These are phyloP conservation scores for Excoecaria cochinchinensis DNA, from an alignment of 345 rosid genomes.

Conservation along the genomic window DNA sequence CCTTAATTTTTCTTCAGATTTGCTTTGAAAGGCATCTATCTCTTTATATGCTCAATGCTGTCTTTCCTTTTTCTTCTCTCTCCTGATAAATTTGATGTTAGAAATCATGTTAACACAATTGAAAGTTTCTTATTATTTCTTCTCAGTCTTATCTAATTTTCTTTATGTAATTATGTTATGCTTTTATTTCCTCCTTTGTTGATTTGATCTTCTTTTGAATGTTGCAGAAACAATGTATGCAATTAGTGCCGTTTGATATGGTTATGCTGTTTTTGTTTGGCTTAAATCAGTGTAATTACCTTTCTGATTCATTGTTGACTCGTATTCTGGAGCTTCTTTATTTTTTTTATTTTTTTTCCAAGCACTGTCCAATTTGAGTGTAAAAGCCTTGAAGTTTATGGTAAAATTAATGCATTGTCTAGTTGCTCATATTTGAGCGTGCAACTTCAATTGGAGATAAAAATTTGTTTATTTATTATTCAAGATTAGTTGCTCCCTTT, in stretches of 20 bases:
- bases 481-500: constrained; percentile 56
- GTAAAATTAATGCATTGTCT: not conserved
- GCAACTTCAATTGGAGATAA: not conserved
- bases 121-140: not conserved
- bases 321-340: not conserved
- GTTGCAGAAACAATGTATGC: not conserved
- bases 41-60: no score
- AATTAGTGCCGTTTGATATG: not conserved
- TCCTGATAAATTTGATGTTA: not conserved
- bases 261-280: not conserved
- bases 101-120: not conserved
- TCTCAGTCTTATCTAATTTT: not conserved
- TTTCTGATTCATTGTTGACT: not conserved
- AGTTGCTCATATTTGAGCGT: not conserved
- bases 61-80: not conserved
- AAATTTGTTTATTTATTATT: no score
- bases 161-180: not conserved
- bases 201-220: not conserved
- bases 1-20: no score
- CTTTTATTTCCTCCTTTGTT: not conserved
- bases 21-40: no score
- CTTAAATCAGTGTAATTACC: not conserved
- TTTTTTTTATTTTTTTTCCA: no score
- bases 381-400: not conserved
- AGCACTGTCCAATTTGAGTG: not conserved